phyloP scores from a whole-genome alignment of 352 stramenopile species.

The Globisporangium ultimum region DNA sequence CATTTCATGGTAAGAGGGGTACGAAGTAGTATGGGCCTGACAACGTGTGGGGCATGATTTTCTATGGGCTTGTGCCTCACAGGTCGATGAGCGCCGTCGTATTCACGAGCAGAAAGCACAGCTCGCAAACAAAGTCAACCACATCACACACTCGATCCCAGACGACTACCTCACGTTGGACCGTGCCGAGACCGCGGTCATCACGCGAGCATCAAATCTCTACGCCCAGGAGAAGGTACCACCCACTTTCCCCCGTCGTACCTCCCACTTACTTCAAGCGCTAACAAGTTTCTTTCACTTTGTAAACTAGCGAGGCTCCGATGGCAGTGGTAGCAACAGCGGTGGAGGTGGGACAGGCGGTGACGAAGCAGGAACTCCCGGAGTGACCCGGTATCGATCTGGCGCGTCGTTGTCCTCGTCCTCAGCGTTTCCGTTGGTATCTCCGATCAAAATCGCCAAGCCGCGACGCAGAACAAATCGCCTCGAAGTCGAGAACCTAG shows the following conservation, averaged over 20 bases:
- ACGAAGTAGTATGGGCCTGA: neutral
- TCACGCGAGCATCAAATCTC: constrained; percentile 30
- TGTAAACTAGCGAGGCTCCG: neutral
- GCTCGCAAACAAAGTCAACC: constrained; percentile 45
- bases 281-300: neutral
- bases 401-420: constrained; percentile 17
- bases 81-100: constrained; percentile 28
- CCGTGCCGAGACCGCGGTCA: constrained; percentile 15
- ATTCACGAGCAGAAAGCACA: constrained; percentile 28
- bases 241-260: neutral
- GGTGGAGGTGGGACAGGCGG: neutral
- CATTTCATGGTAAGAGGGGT: constrained; percentile 2
- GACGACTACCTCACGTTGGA: constrained; percentile 24
- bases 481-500: constrained; percentile 35
- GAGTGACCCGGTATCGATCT: constrained; percentile 1
- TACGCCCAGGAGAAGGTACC: constrained; percentile 40
- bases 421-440: constrained; percentile 20
- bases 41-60: too few relatives aligned
- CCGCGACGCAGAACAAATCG: constrained; percentile 10
- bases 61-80: too few relatives aligned
- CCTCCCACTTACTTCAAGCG: too few relatives aligned
- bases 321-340: neutral
- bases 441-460: constrained; percentile 34
- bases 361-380: neutral
- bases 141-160: constrained; percentile 28